Evolutionary conservation across 352 stramenopile species (phyloP), one percentile per base, ranked within the genome.

Genomic region (Phytopythium ostracodes): DNA sequence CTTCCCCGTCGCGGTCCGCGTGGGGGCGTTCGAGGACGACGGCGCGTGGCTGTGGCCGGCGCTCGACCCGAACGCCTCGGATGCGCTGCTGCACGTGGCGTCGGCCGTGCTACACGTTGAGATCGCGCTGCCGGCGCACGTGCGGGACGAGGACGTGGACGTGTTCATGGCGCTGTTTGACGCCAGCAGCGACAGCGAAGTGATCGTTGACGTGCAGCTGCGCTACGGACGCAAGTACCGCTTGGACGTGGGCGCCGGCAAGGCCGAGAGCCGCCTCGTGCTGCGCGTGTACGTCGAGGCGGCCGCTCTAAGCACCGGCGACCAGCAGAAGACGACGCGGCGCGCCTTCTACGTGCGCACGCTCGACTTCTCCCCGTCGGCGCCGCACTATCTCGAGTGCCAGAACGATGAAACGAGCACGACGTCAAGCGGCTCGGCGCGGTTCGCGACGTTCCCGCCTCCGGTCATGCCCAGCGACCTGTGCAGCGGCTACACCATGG

Each of bases 201-300:
- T 75, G 20, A 36, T 74, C 18, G 66, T 65, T 8, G 70, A 76
- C 54, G 74, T 59, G 31, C 67, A 72, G 33, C 56, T 77, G 27
- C 58, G 63, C 27, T 67, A 71, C 38, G 67, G 63, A 20, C 42
- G 27, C 44, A 57, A 66, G 27, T 78, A 78, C 52, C 67, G 73
- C 33, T 25, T 81, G 40, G 64, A 73, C 27, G 50, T 81, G 22
- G 63, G 70, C 29, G 43, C 65, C 15, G 42, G 55, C 6, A 55
- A 59, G 9, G 59, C 59, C 7, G 52, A 46, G 38, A 56, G 70
- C 25, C 25, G 51, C 7, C 56, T 81, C 15, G 59, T 71, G 18
- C 51, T 81, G 52, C 67, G 73, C 11, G 70, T 76, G 42, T 78
- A 78, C 44, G 62, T 78, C 2, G 65, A 75, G 56, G 65, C 64